These are phyloP conservation scores for Gastrodia elata DNA, from an alignment of 106 monocot species.

Conservation along the genomic window DNA sequence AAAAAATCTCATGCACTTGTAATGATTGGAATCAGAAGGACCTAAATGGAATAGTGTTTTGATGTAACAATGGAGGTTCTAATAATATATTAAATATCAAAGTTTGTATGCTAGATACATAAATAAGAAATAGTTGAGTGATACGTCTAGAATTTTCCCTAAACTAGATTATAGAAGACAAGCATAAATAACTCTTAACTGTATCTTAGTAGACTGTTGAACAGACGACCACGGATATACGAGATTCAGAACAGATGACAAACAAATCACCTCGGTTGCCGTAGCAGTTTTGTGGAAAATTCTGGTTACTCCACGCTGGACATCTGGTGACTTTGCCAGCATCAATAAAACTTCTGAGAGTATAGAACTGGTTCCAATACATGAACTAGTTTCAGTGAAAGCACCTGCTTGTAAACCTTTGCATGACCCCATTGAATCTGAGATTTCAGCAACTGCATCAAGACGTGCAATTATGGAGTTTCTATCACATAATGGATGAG, in stretches of 20 bases:
- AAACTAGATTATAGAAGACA: neutral
- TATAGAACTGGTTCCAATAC: constrained; percentile 28
- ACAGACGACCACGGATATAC: neutral
- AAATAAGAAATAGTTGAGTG: too few species aligned
- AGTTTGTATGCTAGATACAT: too few species aligned
- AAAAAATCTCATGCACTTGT: too few species aligned
- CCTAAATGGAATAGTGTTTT: too few species aligned
- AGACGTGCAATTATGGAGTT: constrained; percentile 72
- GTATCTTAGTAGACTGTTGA: neutral
- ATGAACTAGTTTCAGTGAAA: constrained; percentile 17
- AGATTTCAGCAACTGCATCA: constrained; percentile 90
- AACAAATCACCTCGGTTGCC: constrained; percentile 48
- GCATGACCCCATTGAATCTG: constrained; percentile 60
- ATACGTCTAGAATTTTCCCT: too few species aligned
- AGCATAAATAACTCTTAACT: constrained; percentile 1
- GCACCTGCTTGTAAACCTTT: constrained; percentile 17
- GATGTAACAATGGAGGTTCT: too few species aligned
- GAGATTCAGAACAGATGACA: constrained; percentile 1
- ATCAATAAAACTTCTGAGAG: constrained; percentile 58
- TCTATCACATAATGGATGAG: constrained; percentile 78
- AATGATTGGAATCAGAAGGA: too few species aligned
- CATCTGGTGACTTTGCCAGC: constrained; percentile 56
- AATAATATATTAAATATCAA: too few species aligned
- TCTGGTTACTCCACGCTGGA: constrained; percentile 91
- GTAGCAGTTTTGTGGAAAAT: constrained; percentile 78